A percentile compares a stretch with the other conserved stretches of the same genome.
Conservation (phyloP, 768 basidiomycete genomes). For the Sarcomyxa edulis region DNA sequence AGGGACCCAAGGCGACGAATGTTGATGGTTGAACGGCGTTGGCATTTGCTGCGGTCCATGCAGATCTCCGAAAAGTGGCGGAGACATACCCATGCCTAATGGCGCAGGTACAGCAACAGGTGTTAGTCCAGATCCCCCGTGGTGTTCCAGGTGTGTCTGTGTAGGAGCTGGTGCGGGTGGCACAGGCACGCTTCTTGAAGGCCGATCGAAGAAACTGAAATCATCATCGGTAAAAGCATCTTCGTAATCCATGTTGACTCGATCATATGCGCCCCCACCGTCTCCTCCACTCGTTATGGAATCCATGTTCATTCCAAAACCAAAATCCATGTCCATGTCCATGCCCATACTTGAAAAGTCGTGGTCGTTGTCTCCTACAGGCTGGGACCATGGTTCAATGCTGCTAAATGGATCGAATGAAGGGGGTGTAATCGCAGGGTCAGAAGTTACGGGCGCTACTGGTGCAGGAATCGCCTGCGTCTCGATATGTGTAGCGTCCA, state of each 20-base stretch:
- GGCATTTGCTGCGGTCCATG: constrained; percentile 17
- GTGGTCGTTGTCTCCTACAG: constrained; percentile 47
- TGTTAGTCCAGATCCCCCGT: constrained; percentile 19
- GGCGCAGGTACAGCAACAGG: constrained; percentile 26
- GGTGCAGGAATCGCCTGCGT: constrained; percentile 9
- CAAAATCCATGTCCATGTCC: constrained; percentile 29
- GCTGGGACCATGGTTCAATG: constrained; percentile 35
- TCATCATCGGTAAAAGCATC: constrained; percentile 81
- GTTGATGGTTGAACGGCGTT: constrained; percentile 10
- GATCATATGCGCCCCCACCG: constrained; percentile 20
- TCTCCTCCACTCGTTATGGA: constrained; percentile 24
- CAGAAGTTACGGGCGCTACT: constrained; percentile 5
- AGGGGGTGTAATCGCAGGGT: constrained; percentile 12
- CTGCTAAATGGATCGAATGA: constrained; percentile 40
- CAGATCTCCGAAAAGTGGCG: constrained; percentile 19
- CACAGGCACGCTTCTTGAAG: constrained; percentile 20
- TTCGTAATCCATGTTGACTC: constrained; percentile 42
- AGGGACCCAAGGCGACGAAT: constrained; percentile 19
- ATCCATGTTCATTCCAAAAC: constrained; percentile 23
- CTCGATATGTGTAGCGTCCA: no score
- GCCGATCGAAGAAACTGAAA: constrained; percentile 81
- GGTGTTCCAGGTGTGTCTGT: constrained; percentile 5
- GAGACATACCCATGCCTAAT: constrained; percentile 21
- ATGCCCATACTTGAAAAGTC: constrained; percentile 34
- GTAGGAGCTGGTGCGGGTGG: constrained; percentile 7